These are phyloP conservation scores for Pseudopyrenochaeta lycopersici DNA, from an alignment of 2,329 filamentous ascomycete genomes.

Conservation along the genomic window DNA sequence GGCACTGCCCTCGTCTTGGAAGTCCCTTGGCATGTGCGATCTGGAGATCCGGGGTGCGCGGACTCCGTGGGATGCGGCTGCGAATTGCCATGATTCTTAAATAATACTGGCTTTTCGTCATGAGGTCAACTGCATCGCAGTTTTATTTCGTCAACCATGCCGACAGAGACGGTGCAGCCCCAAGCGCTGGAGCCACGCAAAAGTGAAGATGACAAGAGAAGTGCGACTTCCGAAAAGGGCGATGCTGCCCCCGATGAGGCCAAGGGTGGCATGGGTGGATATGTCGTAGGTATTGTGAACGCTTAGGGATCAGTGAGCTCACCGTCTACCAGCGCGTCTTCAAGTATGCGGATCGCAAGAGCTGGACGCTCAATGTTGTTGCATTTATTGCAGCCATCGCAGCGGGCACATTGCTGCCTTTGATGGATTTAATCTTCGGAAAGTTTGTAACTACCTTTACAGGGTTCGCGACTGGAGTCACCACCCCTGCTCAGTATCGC, in stretches of 20 bases:
- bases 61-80: not conserved
- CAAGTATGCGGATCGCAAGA: conserved; percentile 42
- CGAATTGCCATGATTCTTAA: not conserved
- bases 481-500: conserved; percentile 47
- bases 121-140: not conserved
- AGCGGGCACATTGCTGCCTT: conserved; percentile 56
- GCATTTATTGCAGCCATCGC: conserved; percentile 51
- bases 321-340: conserved; percentile 42
- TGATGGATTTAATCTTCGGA: conserved; percentile 64
- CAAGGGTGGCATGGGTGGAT: conserved; percentile 29
- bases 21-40: not conserved
- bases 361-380: conserved; percentile 42
- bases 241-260: conserved; percentile 16
- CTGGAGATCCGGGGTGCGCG: not conserved
- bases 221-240: conserved; percentile 4
- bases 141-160: conserved; percentile 10
- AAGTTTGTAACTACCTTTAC: conserved; percentile 59
- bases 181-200: conserved; percentile 5
- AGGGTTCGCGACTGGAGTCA: conserved; percentile 48
- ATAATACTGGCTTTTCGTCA: not conserved
- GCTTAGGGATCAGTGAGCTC: conserved; percentile 1
- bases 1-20: not conserved
- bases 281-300: conserved; percentile 27
- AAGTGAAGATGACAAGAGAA: conserved; percentile 11
- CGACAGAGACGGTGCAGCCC: conserved; percentile 11